Evolutionary conservation across 208 protist genomes (phyloP).

Genomic region (Spongospora subterranea): DNA sequence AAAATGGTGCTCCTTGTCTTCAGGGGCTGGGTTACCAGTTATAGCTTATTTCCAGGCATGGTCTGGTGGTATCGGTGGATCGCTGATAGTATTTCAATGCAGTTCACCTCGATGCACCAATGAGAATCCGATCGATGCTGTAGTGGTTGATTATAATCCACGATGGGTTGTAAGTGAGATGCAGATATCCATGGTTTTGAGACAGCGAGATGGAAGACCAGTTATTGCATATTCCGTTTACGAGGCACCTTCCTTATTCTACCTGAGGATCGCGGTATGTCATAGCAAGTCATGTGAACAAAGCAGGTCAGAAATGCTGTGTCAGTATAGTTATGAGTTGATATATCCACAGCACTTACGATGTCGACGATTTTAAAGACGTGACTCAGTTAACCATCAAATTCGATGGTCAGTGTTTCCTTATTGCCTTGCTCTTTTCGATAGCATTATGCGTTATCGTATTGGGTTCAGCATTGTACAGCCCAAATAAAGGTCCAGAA

Average conservation of each 20-base stretch:
- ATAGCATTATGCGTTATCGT: background rate
- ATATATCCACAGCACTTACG: background rate
- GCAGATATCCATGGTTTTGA: background rate
- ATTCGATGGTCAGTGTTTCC: background rate
- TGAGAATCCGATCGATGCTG: background rate
- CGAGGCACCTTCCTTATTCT: background rate
- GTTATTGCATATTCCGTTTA: conserved; percentile 8
- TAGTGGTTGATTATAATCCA: background rate
- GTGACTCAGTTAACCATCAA: background rate
- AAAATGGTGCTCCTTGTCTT: background rate
- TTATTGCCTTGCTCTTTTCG: background rate
- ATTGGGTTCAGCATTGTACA: background rate
- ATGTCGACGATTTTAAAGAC: background rate
- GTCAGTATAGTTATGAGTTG: background rate
- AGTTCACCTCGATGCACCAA: background rate
- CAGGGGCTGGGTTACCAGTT: background rate
- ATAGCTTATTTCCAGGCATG: background rate
- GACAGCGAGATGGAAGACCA: background rate
- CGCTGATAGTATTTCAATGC: background rate
- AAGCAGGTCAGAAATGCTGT: too few species aligned
- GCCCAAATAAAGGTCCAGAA: background rate
- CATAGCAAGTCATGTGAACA: background rate
- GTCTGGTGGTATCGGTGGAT: background rate
- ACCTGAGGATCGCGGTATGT: background rate
- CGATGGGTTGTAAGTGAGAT: background rate